Base-by-base conservation (phyloP, 2,329 filamentous ascomycete species). In the Sclerotinia trifoliorum region DNA sequence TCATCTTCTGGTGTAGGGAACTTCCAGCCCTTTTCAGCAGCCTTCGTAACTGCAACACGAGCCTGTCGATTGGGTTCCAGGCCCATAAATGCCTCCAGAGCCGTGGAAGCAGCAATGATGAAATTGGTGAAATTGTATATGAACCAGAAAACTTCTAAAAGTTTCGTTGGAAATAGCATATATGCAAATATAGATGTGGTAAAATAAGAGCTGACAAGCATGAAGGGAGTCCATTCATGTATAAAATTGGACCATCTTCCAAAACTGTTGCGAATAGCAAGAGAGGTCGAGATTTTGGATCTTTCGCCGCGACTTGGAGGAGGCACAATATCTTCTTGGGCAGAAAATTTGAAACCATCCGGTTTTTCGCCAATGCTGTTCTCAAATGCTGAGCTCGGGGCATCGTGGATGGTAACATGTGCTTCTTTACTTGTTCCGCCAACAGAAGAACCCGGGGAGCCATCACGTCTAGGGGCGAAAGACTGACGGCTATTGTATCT, bases 111-210 rank as follows among this genome's bases (percentile, higher is more conserved):
- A 19, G 80, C 80, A 54, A 81, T 81, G 72, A 81, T 80, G 66
- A 79, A 80, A 71, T 81, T 81, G 60, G 79, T 80, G 51, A 76
- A 77, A 71, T 81, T 76, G 72, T 81, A 81, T 57, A 81, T 73
- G 72, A 81, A 81, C 80, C 80, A 81, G 72, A 81, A 81, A 46
- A 81, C 73, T 52, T 77, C 76, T n/a, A 79, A 78, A 49, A 79
- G 68, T 29, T 71, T 69, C 11, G 78, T 72, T 52, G 76, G 77
- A 66, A 76, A 78, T 60, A 80, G 77, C 74, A 79, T 80, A 74
- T 81, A 81, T 24, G 80, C 72, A 51, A 76, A 80, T 44, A 77
- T 77, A 4, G 80, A 81, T 70, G 80, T 79, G 67, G 79, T 71
- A 56, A 80, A 81, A 70, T 81, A 81, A 5, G 78, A 79, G 32